Evolutionary conservation across 306 rosid genomes (phyloP), one percentile per base, ranked within the genome.

Genomic region (Senna siamea): DNA sequence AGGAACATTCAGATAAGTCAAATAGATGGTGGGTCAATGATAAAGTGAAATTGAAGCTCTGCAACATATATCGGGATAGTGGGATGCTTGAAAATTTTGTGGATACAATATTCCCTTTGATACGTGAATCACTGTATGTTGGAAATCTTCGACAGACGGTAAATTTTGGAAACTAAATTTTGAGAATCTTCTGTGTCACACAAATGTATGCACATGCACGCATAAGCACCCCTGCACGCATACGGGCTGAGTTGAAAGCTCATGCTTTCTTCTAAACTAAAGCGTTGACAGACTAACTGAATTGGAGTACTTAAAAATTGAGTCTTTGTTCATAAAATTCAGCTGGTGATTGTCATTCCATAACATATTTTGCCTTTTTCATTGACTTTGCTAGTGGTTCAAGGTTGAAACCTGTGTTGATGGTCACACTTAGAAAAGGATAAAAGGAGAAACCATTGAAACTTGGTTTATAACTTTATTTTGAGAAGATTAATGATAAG

Each of bases 1-100:
- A 85, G 48, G 82, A 78, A 69, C 83, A 79, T 83, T 77, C 79
- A 51, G 78, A 73, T 35, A 81, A 86, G 82, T 72, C 84, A 38
- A 86, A 87, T 81, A 83, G 81, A 56, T 93, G 98, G 98, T 93
- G 94, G 97, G 74, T 69, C 59, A 77, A 88, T 73, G 91, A 47
- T 66, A 75, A 79, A 26, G 72, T 81, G 30, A 85, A 81, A 75
- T 53, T 78, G 76, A 78, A 85, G 70, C 88, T 85, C 32, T 67
- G 83, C 83, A 78, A 66, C 66, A 78, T 85, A 53, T 85, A 81
- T 70, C 52, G 69, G 57, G 83, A 52, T 56, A 78, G 61, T 75
- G 85, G 84, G 81, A 75, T 76, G 79, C 83, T 78, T 55, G 78
- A 55, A 32, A 78, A 81, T 44, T 85, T 85, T 85, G 88, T 78